Evolutionary conservation across 495 filamentous ascomycete genomes (phyloP).

Genomic region (Pyronema omphalodes): DNA sequence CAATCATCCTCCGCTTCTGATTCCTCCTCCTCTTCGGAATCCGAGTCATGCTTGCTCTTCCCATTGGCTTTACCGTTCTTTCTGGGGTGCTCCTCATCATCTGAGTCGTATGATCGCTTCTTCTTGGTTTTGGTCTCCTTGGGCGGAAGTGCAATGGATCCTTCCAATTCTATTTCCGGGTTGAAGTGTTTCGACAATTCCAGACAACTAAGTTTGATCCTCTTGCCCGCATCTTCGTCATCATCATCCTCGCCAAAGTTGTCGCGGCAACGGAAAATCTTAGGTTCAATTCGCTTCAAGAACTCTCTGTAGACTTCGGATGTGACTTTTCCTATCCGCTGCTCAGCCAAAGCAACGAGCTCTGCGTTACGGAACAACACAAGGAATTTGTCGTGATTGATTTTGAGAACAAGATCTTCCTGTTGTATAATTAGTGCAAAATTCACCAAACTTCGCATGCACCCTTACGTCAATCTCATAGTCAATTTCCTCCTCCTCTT

Average conservation of each 20-base stretch:
- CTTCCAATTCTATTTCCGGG: conserved; percentile 21
- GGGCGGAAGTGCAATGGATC: conserved; percentile 20
- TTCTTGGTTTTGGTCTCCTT: conserved; percentile 28
- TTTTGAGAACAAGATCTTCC: conserved; percentile 46
- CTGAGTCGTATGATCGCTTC: conserved; percentile 23
- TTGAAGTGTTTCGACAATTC: conserved; percentile 21
- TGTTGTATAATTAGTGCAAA: background rate
- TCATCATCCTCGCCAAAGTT: conserved; percentile 34
- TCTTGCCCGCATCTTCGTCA: conserved; percentile 29
- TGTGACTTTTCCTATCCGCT: conserved; percentile 43
- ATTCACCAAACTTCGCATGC: background rate
- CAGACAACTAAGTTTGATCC: conserved; percentile 22
- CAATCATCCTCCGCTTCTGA: conserved; percentile 22
- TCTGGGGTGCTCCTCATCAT: conserved; percentile 22
- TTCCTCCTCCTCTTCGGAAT: conserved; percentile 28
- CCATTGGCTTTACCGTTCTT: conserved; percentile 9
- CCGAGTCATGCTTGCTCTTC: conserved; percentile 12
- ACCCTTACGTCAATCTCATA: conserved; percentile 27
- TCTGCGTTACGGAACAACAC: conserved; percentile 64
- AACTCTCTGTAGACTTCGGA: conserved; percentile 56
- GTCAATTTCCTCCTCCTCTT: conserved; percentile 19
- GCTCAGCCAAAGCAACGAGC: conserved; percentile 43
- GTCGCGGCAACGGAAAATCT: conserved; percentile 49
- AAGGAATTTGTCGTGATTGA: conserved; percentile 71
- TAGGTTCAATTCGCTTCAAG: conserved; percentile 48